phyloP scores from a whole-genome alignment of 2,329 filamentous ascomycete genomes.

The Orbilia blumenaviensis region DNA sequence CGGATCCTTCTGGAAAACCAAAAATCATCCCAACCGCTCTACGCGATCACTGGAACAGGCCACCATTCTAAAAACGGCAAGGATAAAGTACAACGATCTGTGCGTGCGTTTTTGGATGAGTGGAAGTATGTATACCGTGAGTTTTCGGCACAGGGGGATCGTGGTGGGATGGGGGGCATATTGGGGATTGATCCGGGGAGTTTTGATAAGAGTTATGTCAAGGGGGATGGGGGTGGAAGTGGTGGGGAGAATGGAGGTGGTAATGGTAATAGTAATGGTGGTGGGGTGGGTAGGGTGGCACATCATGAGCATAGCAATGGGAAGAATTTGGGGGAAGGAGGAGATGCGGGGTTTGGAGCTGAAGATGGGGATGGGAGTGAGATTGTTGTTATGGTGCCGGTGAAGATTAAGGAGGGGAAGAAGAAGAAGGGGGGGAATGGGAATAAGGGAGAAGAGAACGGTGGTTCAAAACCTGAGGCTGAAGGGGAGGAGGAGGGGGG shows the following conservation, averaged over 20 bases:
- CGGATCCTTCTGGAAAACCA: slow-evolving; percentile 84
- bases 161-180: slow-evolving; percentile 77
- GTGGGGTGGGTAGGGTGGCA: background rate
- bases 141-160: slow-evolving; percentile 94
- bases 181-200: slow-evolving; percentile 74
- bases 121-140: slow-evolving; percentile 96
- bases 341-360: slow-evolving; percentile 26
- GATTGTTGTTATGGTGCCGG: too few relatives aligned
- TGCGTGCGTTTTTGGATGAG: slow-evolving; percentile 89
- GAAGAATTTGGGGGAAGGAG: slow-evolving; percentile 20
- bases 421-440: slow-evolving; percentile 6
- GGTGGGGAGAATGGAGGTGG: slow-evolving; percentile 22
- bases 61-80: slow-evolving; percentile 99
- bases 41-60: slow-evolving; percentile 95
- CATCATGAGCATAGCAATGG: slow-evolving; percentile 15
- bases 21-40: slow-evolving; percentile 77
- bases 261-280: background rate
- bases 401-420: slow-evolving; percentile 41
- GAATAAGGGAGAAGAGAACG: slow-evolving; percentile 37
- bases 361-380: slow-evolving; percentile 27
- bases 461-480: background rate
- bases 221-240: slow-evolving; percentile 59
- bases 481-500: background rate
- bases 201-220: slow-evolving; percentile 71
- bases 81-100: slow-evolving; percentile 95